Base-by-base conservation (phyloP, 176 grass and related monocot species). In the Echinochloa phyllopogon region DNA sequence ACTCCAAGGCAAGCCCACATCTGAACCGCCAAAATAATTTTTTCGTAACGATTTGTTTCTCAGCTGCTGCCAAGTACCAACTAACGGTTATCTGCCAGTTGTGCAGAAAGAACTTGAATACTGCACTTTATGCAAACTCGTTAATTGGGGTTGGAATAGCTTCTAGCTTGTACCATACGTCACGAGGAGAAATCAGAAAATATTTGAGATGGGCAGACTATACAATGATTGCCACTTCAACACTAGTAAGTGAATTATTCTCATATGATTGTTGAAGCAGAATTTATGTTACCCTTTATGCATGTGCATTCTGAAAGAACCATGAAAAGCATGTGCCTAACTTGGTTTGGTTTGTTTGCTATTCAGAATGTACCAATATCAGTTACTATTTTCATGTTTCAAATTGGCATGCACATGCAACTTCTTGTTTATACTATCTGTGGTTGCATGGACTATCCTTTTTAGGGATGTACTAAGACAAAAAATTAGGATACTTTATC, bases 101-200 rank as follows among this genome's bases (percentile, higher is more conserved):
- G 72, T 84, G 83, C 93, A 98, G 93, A 90, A 95, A 94, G 91
- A 95, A 90, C 64, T 75, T 91, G 78, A 98, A 87, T 59, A 92
- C 84, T 69, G 51, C 81, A 77, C 79, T 98, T 51, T 95, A 98
- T 84, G 96, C 91, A 43, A 98, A 95, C 82, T 98, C 93, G 1
- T 84, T 98, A 80, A 87, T 98, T 74, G 96, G 96, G 87, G 96
- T 98, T 74, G 96, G 96, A 87, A 85, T 98, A 74, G 93, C 96
- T 65, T 98, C 93, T 58, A 98, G 91, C 78, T 69, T 98, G 62
- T 96, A 96, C 66, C 96, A 99, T 90, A 90, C 78, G 69, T 96
- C 94, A 40, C 88, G 90, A 82, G 96, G 96, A 61, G 50, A 88
- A 80, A 76, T 93, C 20, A 94, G 96, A 72, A 99, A 93, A 88